These are phyloP conservation scores for Cutaneotrichosporon arboriforme DNA, from an alignment of 1,284 basidiomycete species.

Conservation along the genomic window DNA sequence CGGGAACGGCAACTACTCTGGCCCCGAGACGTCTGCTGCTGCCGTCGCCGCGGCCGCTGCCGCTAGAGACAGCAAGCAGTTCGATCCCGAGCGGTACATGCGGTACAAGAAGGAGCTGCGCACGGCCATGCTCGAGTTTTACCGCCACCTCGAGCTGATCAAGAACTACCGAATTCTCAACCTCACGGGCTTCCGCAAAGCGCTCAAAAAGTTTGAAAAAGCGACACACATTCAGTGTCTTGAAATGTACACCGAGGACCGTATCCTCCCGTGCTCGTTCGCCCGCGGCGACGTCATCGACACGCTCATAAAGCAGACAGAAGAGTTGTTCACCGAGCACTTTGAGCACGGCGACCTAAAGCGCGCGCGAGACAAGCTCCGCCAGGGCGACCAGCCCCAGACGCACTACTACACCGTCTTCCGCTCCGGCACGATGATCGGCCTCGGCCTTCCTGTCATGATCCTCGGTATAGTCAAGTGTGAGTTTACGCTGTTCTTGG, in stretches of 20 bases:
- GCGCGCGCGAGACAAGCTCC: slow-evolving; percentile 64
- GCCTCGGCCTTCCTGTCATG: slow-evolving; percentile 70
- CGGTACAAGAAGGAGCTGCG: slow-evolving; percentile 76
- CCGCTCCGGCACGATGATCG: slow-evolving; percentile 68
- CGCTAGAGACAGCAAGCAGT: slow-evolving; percentile 19
- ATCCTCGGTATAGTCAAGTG: slow-evolving; percentile 64
- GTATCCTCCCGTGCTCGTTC: slow-evolving; percentile 53
- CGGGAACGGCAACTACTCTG: slow-evolving; percentile 1
- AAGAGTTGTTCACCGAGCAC: slow-evolving; percentile 63
- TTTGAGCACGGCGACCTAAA: slow-evolving; percentile 83
- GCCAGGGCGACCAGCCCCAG: slow-evolving; percentile 55
- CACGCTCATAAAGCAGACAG: slow-evolving; percentile 65
- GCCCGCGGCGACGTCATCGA: slow-evolving; percentile 57
- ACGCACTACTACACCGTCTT: slow-evolving; percentile 74
- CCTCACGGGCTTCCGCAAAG: slow-evolving; percentile 82
- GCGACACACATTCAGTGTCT: slow-evolving; percentile 58
- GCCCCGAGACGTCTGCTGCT: not conserved
- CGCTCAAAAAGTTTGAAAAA: slow-evolving; percentile 91
- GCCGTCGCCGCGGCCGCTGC: not conserved
- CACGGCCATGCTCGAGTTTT: slow-evolving; percentile 77
- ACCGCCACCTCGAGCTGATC: slow-evolving; percentile 68
- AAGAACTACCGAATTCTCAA: slow-evolving; percentile 85
- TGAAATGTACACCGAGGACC: slow-evolving; percentile 69
- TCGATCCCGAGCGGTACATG: slow-evolving; percentile 72
- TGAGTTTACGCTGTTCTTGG: slow-evolving; percentile 48